phyloP scores from a whole-genome alignment of 148 eudicot genomes.

The Rhododendron ovatum region DNA sequence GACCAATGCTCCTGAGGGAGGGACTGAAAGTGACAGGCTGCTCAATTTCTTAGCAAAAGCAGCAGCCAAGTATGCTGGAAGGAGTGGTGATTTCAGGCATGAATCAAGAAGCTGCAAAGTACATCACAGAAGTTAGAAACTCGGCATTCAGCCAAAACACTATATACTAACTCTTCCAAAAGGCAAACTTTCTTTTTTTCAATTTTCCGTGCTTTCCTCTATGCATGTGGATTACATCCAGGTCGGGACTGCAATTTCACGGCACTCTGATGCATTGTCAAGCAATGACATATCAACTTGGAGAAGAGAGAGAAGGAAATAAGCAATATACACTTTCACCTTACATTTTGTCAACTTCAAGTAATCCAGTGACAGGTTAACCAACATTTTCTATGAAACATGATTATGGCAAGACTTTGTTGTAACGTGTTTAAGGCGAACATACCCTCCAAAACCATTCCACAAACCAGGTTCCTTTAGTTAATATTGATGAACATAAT shows the following conservation, averaged over 20 bases:
- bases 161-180: neutral
- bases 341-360: neutral
- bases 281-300: neutral
- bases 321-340: neutral
- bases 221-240: neutral
- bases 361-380: neutral
- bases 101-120: constrained; percentile 76
- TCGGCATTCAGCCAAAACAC: neutral
- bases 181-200: neutral
- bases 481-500: neutral
- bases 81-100: constrained; percentile 86
- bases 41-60: constrained; percentile 93
- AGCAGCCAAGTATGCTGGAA: constrained; percentile 91
- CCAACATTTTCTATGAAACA: neutral
- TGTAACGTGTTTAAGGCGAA: neutral
- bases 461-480: neutral
- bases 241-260: neutral
- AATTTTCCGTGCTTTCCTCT: neutral
- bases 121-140: constrained; percentile 7
- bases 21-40: constrained; percentile 72
- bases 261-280: neutral
- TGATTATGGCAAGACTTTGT: neutral
- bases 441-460: neutral
- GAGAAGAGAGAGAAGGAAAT: neutral
- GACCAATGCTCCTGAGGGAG: constrained; percentile 79